A percentile compares a stretch with the other conserved stretches of the same genome.
These are phyloP conservation scores for Thraustotheca clavata DNA, from an alignment of 352 stramenopile genomes.

Conservation along the genomic window DNA sequence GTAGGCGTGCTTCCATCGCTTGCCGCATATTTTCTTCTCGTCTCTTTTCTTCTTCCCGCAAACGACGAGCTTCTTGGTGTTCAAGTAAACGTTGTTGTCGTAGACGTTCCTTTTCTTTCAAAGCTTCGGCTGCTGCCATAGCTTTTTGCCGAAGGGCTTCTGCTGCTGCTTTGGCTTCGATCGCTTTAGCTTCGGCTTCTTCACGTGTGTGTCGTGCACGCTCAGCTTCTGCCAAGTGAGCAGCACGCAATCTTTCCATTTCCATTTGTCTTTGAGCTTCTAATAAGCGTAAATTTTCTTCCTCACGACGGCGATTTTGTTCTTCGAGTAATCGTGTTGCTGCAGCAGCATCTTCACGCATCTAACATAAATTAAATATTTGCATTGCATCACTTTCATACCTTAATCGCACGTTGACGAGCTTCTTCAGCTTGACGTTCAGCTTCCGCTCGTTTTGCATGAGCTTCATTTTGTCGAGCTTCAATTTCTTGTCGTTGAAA, in stretches of 20 bases:
- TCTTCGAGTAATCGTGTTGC: slow-evolving; percentile 17
- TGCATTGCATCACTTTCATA: neutral
- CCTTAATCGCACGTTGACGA: slow-evolving; percentile 19
- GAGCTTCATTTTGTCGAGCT: slow-evolving; percentile 9
- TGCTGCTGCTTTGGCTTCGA: slow-evolving; percentile 44
- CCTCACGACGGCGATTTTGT: slow-evolving; percentile 18
- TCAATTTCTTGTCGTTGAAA: slow-evolving; percentile 6
- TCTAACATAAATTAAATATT: neutral
- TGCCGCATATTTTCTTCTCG: neutral
- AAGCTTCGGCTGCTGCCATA: slow-evolving; percentile 4
- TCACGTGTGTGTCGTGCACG: slow-evolving; percentile 52
- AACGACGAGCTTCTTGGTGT: slow-evolving; percentile 9
- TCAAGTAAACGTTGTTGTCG: slow-evolving; percentile 9
- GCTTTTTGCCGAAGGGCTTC: slow-evolving; percentile 50
- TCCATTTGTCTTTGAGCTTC: slow-evolving; percentile 13
- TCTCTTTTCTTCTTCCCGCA: slow-evolving; percentile 9
- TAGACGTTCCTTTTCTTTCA: slow-evolving; percentile 9
- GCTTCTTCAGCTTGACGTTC: slow-evolving; percentile 22
- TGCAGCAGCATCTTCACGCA: slow-evolving; percentile 15
- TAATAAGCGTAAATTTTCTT: slow-evolving; percentile 11
- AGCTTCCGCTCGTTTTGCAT: slow-evolving; percentile 14
- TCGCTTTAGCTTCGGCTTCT: slow-evolving; percentile 48
- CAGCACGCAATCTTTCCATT: slow-evolving; percentile 14
- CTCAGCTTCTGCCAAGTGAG: slow-evolving; percentile 37
- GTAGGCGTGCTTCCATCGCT: slow-evolving; percentile 24